Percentiles rank a stretch among this genome's conserved stretches.
These are phyloP conservation scores for Excoecaria cochinchinensis DNA, from an alignment of 345 rosid species.

Conservation along the genomic window DNA sequence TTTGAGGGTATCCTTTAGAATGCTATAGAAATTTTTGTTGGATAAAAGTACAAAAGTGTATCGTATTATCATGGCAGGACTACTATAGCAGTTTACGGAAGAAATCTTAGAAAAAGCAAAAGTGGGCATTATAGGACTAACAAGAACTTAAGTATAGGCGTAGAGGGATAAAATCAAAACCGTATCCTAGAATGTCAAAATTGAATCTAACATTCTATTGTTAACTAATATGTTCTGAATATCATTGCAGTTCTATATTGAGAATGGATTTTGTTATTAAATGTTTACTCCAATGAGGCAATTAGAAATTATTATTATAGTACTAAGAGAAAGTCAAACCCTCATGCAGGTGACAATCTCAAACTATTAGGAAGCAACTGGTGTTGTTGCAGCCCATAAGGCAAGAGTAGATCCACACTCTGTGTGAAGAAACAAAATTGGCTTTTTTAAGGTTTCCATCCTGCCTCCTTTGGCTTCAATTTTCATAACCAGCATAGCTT, in stretches of 20 bases:
- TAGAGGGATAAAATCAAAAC: neutral
- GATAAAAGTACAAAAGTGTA: too few relatives aligned
- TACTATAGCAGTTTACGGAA: neutral
- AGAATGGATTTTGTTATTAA: neutral
- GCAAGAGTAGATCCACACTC: conserved; percentile 58
- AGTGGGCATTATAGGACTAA: neutral
- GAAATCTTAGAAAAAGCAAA: neutral
- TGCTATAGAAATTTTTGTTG: too few relatives aligned
- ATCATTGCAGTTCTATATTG: neutral
- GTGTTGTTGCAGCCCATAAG: conserved; percentile 62
- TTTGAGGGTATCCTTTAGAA: neutral
- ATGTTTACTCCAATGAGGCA: neutral
- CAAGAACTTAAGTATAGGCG: too few relatives aligned
- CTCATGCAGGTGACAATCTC: conserved; percentile 53
- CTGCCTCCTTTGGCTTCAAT: too few relatives aligned
- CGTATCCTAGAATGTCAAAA: neutral
- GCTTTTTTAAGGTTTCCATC: too few relatives aligned
- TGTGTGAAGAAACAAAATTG: conserved; percentile 44
- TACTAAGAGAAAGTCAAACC: neutral
- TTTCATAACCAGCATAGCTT: too few relatives aligned
- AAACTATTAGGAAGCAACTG: conserved; percentile 74
- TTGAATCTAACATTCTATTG: neutral
- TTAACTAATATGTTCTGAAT: neutral
- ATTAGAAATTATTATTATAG: neutral
- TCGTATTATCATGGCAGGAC: too few relatives aligned